phyloP scores from a whole-genome alignment of 768 basidiomycete genomes.

The Tylopilus sp. region DNA sequence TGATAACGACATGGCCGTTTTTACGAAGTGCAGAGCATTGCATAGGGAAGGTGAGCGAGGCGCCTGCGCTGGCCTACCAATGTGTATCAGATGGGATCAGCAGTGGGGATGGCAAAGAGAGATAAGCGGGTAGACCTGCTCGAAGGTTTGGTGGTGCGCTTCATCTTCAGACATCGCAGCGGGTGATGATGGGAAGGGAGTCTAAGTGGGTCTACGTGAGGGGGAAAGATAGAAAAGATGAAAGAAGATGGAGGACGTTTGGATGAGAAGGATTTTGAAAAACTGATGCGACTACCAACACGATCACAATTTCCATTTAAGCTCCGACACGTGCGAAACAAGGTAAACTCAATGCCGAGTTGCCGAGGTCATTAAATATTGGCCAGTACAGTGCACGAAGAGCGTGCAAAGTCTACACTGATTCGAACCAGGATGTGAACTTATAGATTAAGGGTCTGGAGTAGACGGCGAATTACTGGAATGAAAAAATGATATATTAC shows the following conservation, averaged over 20 bases:
- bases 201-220: constrained; percentile 24
- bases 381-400: too few relatives aligned
- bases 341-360: constrained; percentile 12
- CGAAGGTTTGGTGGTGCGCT: constrained; percentile 87
- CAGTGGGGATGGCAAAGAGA: constrained; percentile 4
- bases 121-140: constrained; percentile 51
- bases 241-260: constrained; percentile 22
- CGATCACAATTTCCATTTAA: constrained; percentile 35
- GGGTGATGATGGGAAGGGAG: constrained; percentile 5
- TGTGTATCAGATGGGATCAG: constrained; percentile 19
- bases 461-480: neutral
- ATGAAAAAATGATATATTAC: neutral
- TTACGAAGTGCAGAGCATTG: constrained; percentile 97
- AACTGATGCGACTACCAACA: constrained; percentile 2
- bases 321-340: constrained; percentile 34
- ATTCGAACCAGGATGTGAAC: too few relatives aligned
- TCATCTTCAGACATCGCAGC: constrained; percentile 86
- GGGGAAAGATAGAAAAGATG: constrained; percentile 21
- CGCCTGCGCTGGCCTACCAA: constrained; percentile 63
- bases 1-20: constrained; percentile 94
- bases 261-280: constrained; percentile 21
- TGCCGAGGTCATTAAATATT: constrained; percentile 7
- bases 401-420: too few relatives aligned
- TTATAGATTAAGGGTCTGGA: neutral
- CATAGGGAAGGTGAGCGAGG: constrained; percentile 79